Evolutionary conservation across 495 filamentous ascomycete species (phyloP).

Genomic region (Lepraria neglecta): DNA sequence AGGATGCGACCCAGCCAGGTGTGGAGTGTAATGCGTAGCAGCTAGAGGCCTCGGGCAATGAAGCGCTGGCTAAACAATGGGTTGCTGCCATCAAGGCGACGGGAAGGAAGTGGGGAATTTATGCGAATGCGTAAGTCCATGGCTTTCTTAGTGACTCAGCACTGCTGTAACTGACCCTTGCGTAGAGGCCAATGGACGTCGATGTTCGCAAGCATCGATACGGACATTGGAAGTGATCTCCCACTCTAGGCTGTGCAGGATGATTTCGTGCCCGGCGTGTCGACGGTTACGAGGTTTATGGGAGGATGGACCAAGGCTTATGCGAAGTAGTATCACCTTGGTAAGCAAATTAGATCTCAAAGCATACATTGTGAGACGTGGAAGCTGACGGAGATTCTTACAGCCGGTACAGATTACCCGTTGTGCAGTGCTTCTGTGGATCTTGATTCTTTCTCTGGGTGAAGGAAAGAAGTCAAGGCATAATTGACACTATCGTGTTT

Average conservation of each 20-base stretch:
- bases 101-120: constrained; percentile 25
- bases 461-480: not conserved
- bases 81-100: constrained; percentile 25
- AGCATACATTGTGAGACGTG: not conserved
- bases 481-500: no score
- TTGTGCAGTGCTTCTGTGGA: constrained; percentile 12
- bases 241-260: constrained; percentile 32
- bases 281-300: constrained; percentile 29
- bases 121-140: constrained; percentile 18
- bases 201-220: constrained; percentile 28
- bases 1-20: not conserved
- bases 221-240: constrained; percentile 29
- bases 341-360: not conserved
- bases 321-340: constrained; percentile 30
- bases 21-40: constrained; percentile 24
- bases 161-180: not conserved
- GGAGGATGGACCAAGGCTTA: constrained; percentile 31
- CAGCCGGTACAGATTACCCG: not conserved
- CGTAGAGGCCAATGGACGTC: constrained; percentile 30
- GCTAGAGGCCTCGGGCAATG: constrained; percentile 20
- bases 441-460: constrained; percentile 7
- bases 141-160: not conserved
- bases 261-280: constrained; percentile 24
- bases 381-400: not conserved
- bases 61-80: constrained; percentile 24